phyloP scores from a whole-genome alignment of 352 stramenopile species.

The Phytopythium boreale region DNA sequence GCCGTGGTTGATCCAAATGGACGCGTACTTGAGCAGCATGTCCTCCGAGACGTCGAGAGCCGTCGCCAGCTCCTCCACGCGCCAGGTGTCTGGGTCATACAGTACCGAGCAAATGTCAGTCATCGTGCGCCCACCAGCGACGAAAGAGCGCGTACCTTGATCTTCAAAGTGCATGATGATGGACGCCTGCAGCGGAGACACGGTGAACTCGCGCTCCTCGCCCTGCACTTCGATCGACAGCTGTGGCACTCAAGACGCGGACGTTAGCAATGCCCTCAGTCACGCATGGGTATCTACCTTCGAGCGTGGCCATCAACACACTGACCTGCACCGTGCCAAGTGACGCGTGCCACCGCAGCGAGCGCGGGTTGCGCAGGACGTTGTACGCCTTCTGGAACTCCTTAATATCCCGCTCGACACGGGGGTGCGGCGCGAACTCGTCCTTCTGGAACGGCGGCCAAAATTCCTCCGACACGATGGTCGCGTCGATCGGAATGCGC shows the following conservation, averaged over 20 bases:
- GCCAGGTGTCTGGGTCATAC: slow-evolving; percentile 49
- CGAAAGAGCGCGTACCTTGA: slow-evolving; percentile 39
- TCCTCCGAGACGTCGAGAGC: slow-evolving; percentile 66
- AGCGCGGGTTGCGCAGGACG: slow-evolving; percentile 92
- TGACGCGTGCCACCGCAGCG: slow-evolving; percentile 92
- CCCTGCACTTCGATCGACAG: slow-evolving; percentile 88
- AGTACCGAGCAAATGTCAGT: slow-evolving; percentile 1
- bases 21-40: slow-evolving; percentile 49
- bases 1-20: slow-evolving; percentile 73
- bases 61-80: slow-evolving; percentile 50
- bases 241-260: not conserved
- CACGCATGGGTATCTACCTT: not conserved
- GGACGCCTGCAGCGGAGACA: slow-evolving; percentile 92
- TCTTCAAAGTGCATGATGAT: slow-evolving; percentile 96
- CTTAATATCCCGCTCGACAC: slow-evolving; percentile 75
- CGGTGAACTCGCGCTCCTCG: slow-evolving; percentile 80
- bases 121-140: not conserved
- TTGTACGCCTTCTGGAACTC: slow-evolving; percentile 90
- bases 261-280: slow-evolving; percentile 13
- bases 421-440: slow-evolving; percentile 88
- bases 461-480: slow-evolving; percentile 97
- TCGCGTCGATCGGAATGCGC: slow-evolving; percentile 72
- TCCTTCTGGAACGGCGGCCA: slow-evolving; percentile 96
- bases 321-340: slow-evolving; percentile 91
- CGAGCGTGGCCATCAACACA: not conserved